Conservation (phyloP, 495 filamentous ascomycete species). For the Xylaria scruposa region DNA sequence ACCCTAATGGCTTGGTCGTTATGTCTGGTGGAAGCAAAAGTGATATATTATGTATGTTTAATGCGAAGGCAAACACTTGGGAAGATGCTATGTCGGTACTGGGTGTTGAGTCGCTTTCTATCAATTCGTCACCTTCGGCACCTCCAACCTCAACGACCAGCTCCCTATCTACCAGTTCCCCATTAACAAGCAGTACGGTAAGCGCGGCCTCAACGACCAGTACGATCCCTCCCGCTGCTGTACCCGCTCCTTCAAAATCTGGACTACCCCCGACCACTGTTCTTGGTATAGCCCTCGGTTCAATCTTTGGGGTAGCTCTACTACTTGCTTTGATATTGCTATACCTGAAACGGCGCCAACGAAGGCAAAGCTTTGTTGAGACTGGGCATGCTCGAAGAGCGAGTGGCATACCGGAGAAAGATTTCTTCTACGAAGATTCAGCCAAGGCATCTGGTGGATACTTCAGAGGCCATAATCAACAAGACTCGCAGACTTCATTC, state of each 20-base stretch:
- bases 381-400: slow-evolving; percentile 56
- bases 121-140: slow-evolving; percentile 46
- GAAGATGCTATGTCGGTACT: slow-evolving; percentile 75
- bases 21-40: slow-evolving; percentile 75
- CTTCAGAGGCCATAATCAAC: slow-evolving; percentile 54
- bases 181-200: slow-evolving; percentile 17
- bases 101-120: slow-evolving; percentile 45
- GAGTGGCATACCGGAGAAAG: slow-evolving; percentile 60
- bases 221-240: slow-evolving; percentile 21
- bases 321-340: slow-evolving; percentile 73
- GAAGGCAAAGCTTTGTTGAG: slow-evolving; percentile 52
- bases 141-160: slow-evolving; percentile 45
- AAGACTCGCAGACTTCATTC: slow-evolving; percentile 56
- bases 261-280: slow-evolving; percentile 62
- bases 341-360: slow-evolving; percentile 66
- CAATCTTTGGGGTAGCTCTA: slow-evolving; percentile 72
- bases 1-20: slow-evolving; percentile 69
- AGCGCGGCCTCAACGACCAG: slow-evolving; percentile 21
- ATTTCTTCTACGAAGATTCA: slow-evolving; percentile 61
- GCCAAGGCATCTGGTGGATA: slow-evolving; percentile 52
- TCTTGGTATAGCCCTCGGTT: slow-evolving; percentile 80
- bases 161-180: slow-evolving; percentile 9
- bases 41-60: slow-evolving; percentile 77
- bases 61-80: slow-evolving; percentile 81
- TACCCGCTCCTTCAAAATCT: slow-evolving; percentile 33